A percentile compares a stretch with the other conserved stretches of the same genome.
Evolutionary conservation across 108 stramenopile genomes (phyloP).

Genomic region (Stephanodiscus minutulus): DNA sequence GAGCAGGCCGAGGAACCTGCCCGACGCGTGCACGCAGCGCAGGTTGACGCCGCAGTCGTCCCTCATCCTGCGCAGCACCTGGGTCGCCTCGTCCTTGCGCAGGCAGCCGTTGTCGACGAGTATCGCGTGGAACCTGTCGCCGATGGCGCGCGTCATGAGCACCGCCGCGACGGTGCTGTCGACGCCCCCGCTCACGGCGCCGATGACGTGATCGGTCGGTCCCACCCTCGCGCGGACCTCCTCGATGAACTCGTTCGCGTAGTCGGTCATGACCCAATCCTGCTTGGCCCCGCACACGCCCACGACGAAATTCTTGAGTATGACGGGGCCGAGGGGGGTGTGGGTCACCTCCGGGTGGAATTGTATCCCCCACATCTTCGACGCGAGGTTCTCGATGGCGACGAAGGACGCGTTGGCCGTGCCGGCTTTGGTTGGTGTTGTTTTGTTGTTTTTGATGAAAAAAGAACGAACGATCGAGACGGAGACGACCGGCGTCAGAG

Average conservation of each 20-base stretch:
- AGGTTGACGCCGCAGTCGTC: slow-evolving; percentile 95
- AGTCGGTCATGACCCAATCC: slow-evolving; percentile 98
- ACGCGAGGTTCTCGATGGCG: slow-evolving; percentile 85
- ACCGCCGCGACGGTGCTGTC: slow-evolving; percentile 98
- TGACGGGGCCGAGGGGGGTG: slow-evolving; percentile 79
- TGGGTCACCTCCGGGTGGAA: slow-evolving; percentile 99
- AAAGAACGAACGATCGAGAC: background rate
- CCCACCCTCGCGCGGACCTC: slow-evolving; percentile 90
- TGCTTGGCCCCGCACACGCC: slow-evolving; percentile 82
- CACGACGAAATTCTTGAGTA: slow-evolving; percentile 92
- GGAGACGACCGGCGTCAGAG: too few relatives aligned
- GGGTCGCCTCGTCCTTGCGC: slow-evolving; percentile 92
- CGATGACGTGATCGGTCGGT: slow-evolving; percentile 92
- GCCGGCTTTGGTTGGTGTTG: slow-evolving; percentile 32
- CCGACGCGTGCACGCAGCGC: slow-evolving; percentile 91
- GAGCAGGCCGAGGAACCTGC: slow-evolving; percentile 86
- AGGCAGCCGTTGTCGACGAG: slow-evolving; percentile 98
- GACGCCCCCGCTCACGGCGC: slow-evolving; percentile 99
- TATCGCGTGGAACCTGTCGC: slow-evolving; percentile 97
- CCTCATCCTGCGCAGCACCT: slow-evolving; percentile 84
- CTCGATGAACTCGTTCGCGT: slow-evolving; percentile 94
- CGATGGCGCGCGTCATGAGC: slow-evolving; percentile 95
- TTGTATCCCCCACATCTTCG: slow-evolving; percentile 93
- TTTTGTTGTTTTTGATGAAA: background rate
- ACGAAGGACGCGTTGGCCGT: slow-evolving; percentile 93